These are phyloP conservation scores for Passalora sequoiae DNA, from an alignment of 2,329 filamentous ascomycete genomes.

Conservation along the genomic window DNA sequence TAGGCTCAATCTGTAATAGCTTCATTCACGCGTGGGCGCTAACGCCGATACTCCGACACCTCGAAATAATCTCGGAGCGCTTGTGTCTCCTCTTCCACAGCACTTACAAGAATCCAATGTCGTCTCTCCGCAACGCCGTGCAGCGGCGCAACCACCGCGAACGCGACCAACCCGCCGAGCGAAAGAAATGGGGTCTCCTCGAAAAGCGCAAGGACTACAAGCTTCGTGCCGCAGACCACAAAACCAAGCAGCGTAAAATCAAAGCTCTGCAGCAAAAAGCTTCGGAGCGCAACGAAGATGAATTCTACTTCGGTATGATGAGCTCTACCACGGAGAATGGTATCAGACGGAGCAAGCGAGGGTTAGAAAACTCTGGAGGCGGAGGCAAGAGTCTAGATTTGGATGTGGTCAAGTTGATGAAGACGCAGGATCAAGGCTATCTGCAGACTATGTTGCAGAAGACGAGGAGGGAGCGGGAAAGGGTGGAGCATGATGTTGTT, in stretches of 20 bases:
- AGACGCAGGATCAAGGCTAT: slow-evolving; percentile 62
- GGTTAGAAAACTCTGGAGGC: slow-evolving; percentile 36
- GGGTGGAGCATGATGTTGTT: slow-evolving; percentile 38
- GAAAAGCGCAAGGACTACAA: slow-evolving; percentile 89
- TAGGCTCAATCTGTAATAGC: too few species aligned
- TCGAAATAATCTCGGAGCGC: not conserved
- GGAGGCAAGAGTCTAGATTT: slow-evolving; percentile 41
- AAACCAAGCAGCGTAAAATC: slow-evolving; percentile 56
- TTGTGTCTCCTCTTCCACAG: not conserved
- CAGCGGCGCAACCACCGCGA: slow-evolving; percentile 83
- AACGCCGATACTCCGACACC: not conserved
- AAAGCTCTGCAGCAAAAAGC: slow-evolving; percentile 57
- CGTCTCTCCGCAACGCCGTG: slow-evolving; percentile 58
- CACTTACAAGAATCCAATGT: slow-evolving; percentile 40
- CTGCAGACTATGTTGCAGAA: slow-evolving; percentile 54
- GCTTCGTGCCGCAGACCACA: slow-evolving; percentile 60
- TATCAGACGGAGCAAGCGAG: slow-evolving; percentile 42
- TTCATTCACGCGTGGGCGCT: too few species aligned
- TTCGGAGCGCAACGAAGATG: slow-evolving; percentile 58
- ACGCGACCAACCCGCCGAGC: slow-evolving; percentile 78
- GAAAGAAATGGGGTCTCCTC: slow-evolving; percentile 80
- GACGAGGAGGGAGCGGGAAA: slow-evolving; percentile 50
- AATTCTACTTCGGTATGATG: slow-evolving; percentile 63
- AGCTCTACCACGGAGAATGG: slow-evolving; percentile 45
- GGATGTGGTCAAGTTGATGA: slow-evolving; percentile 59